A percentile compares a stretch with the other conserved stretches of the same genome.
Evolutionary conservation across 2,329 filamentous ascomycete genomes (phyloP).

Genomic region (Nothophoma quercina): DNA sequence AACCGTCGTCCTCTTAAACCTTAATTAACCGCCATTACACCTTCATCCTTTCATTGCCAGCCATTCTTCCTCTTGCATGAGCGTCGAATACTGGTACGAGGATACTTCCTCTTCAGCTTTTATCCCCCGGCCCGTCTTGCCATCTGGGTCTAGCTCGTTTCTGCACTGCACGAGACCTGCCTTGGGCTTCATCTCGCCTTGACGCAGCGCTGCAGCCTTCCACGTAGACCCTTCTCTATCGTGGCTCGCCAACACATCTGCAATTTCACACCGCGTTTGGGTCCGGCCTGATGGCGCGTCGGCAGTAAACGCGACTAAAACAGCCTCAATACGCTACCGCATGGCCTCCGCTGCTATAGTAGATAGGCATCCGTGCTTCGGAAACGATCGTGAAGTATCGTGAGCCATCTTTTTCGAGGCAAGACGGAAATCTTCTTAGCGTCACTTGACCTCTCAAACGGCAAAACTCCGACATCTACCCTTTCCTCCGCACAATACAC

Average conservation of each 20-base stretch:
- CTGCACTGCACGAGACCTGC: slow-evolving; percentile 44
- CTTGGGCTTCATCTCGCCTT: slow-evolving; percentile 31
- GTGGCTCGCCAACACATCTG: slow-evolving; percentile 31
- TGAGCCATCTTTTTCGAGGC: slow-evolving; percentile 28
- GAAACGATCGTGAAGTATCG: slow-evolving; percentile 31
- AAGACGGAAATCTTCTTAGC: slow-evolving; percentile 34
- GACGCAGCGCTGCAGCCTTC: slow-evolving; percentile 29
- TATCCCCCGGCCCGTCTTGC: slow-evolving; percentile 36
- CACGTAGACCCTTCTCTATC: slow-evolving; percentile 25
- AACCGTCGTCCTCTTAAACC: slow-evolving; percentile 6
- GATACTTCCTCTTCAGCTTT: slow-evolving; percentile 12
- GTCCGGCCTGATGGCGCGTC: slow-evolving; percentile 20
- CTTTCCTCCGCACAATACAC: slow-evolving; percentile 13
- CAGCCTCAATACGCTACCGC: slow-evolving; percentile 28
- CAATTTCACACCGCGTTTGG: slow-evolving; percentile 22
- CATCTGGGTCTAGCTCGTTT: slow-evolving; percentile 36
- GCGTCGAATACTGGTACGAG: slow-evolving; percentile 8
- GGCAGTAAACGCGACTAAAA: slow-evolving; percentile 25
- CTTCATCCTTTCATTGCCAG: slow-evolving; percentile 4
- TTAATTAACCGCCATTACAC: slow-evolving; percentile 32
- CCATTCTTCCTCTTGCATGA: slow-evolving; percentile 4
- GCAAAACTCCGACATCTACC: slow-evolving; percentile 6
- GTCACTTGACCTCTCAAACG: slow-evolving; percentile 39
- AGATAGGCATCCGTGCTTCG: slow-evolving; percentile 29
- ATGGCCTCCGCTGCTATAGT: slow-evolving; percentile 30